Evolutionary conservation across 768 basidiomycete species (phyloP), one percentile per base, ranked within the genome.

Genomic region (Antrodiella citrinella): DNA sequence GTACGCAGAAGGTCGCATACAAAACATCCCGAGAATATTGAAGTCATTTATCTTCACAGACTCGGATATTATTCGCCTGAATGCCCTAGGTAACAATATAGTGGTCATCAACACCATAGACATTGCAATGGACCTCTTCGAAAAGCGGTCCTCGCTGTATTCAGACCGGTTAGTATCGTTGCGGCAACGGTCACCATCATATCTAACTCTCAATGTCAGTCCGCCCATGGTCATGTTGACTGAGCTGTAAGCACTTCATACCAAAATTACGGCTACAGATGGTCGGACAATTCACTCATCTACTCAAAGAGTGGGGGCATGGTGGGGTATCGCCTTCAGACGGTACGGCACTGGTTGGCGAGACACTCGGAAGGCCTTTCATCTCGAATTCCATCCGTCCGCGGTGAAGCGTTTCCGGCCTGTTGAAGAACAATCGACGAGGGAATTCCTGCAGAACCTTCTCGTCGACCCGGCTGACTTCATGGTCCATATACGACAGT

Each of bases 61-160:
- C 20, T 54, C 53, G 4, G 53, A 54, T 18, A 26, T 54, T 10
- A 22, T 54, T 3, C 47, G 44, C 41, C 49, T 44, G 19, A 23
- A 43, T 3, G 35, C 46, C 15, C 49, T 63, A 18, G 71, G 72
- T 2, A 56, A 57, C 3, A 59, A 65, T 18, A 51, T 72, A 22
- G 56, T 75, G 21, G 55, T 75, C 4, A 38, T 75, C 44, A 71
- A 71, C 46, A 65, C 65, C 2, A 55, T 59, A 19, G 58, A 66
- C 38, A 63, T 60, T 2, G 70, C 68, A 0, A 60, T 57, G 10
- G 73, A 75, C 0, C 60, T 75, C 0, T 64, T 75, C 30, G 68
- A 71, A 23, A 74, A 71, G 54, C 57, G 66, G 30, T 69, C 70
- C 0, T 48, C 65, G 4, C 63, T 69, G n/a, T 75, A 73, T 54